phyloP scores from a whole-genome alignment of 768 basidiomycete species.

The Russula sp. region DNA sequence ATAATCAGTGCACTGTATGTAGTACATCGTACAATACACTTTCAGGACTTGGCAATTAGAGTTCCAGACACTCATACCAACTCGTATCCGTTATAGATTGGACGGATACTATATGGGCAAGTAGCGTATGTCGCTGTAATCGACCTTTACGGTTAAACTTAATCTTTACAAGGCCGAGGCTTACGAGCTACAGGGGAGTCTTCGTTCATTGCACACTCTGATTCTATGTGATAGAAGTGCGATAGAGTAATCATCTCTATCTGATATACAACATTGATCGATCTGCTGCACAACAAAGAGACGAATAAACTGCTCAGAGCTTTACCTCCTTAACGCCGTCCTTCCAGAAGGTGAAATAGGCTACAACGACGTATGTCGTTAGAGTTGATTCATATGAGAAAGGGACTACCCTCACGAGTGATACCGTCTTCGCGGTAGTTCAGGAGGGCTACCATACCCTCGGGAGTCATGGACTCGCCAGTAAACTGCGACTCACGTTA shows the following conservation, averaged over 20 bases:
- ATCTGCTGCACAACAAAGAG: constrained; percentile 12
- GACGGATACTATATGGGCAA: too few relatives aligned
- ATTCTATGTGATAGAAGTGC: not conserved
- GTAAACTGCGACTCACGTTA: constrained; percentile 42
- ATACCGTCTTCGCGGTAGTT: constrained; percentile 88
- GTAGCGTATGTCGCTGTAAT: not conserved
- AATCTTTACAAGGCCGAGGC: not conserved
- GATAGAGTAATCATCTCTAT: not conserved
- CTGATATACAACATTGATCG: constrained; percentile 14
- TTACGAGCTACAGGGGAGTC: not conserved
- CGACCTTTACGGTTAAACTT: not conserved
- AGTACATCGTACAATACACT: not conserved
- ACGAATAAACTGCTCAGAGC: constrained; percentile 35
- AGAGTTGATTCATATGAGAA: not conserved
- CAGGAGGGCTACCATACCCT: constrained; percentile 90
- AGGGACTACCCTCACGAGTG: constrained; percentile 52
- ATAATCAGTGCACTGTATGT: not conserved
- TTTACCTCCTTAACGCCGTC: constrained; percentile 83
- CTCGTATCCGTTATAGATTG: not conserved
- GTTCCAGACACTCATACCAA: not conserved
- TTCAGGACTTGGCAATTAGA: not conserved
- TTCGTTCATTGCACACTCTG: not conserved
- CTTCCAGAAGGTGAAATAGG: constrained; percentile 95
- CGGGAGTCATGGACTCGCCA: constrained; percentile 70
- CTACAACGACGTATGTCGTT: constrained; percentile 32